Base-by-base conservation (phyloP, 495 filamentous ascomycete species). In the Beverwykella pulmonaria region DNA sequence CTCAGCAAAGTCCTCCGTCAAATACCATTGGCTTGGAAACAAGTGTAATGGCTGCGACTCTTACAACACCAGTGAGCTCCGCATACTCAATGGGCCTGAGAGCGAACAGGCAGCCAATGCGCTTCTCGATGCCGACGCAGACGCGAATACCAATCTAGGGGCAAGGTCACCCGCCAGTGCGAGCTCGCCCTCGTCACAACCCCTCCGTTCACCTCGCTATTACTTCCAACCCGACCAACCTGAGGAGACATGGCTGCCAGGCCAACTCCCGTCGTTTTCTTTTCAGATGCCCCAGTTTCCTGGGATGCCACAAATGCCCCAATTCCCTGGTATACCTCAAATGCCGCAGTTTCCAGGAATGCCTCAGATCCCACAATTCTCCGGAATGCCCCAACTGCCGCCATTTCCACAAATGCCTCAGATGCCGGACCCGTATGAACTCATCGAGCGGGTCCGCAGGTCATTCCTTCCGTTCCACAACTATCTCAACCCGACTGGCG, bases 11-110 rank as follows among this genome's bases (percentile, higher is more conserved):
- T 90, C 87, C 49, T 85, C 87, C 32, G 91, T 92, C 20, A 82
- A 85, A 47, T 99, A 95, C 72, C 94, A 99, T 75, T 99, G 95
- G 91, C 79, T 98, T 19, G 94, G 94, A 4, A 81, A 95, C 26
- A 96, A 93, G 78, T 99, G 94, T 76, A 86, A 85, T 26, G 83
- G 92, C 78, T 89, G 77, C 67, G 77, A 78, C 47, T 74, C 74
- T 30, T 79, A 76, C 70, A 79, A 79, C 63, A 79, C 77, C n/a
- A 77, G 75, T 64, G 76, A 78, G 56, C 58, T 79, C 59, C 71
- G 72, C 1, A 71, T 76, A 2, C 61, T 75, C 17, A 71, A 65
- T n/a, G 65, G 61, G 15, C 67, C 65, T 0, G 77, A 76, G 55
- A 73, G 67, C 54, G 74, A 75, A 44, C 65, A 71, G 65, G 55